These are phyloP conservation scores for Tolypocladium endophyticum DNA, from an alignment of 2,329 filamentous ascomycete species.

Conservation along the genomic window DNA sequence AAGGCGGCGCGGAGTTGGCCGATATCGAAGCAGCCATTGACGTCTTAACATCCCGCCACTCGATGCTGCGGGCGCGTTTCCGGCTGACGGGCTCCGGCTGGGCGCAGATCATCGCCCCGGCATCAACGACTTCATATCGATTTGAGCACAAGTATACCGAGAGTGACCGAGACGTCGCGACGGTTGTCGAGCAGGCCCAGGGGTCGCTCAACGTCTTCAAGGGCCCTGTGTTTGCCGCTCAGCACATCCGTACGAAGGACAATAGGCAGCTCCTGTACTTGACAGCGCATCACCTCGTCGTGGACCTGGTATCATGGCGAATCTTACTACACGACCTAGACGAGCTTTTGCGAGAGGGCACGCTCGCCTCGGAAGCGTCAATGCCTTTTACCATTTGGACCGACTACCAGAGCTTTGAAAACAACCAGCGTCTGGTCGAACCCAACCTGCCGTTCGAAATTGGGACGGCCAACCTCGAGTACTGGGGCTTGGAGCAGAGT, in stretches of 20 bases:
- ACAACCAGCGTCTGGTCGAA: slow-evolving; percentile 16
- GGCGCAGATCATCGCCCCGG: slow-evolving; percentile 33
- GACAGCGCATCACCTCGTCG: slow-evolving; percentile 39
- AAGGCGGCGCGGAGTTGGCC: slow-evolving; percentile 25
- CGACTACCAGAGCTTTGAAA: slow-evolving; percentile 30
- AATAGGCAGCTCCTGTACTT: slow-evolving; percentile 37
- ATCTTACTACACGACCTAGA: slow-evolving; percentile 39
- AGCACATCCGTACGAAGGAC: slow-evolving; percentile 35
- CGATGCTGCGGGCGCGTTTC: slow-evolving; percentile 41
- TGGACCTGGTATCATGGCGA: slow-evolving; percentile 40
- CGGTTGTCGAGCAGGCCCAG: slow-evolving; percentile 30
- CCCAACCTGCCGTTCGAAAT: slow-evolving; percentile 28
- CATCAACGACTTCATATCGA: slow-evolving; percentile 29
- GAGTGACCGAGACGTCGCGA: slow-evolving; percentile 29
- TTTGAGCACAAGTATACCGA: slow-evolving; percentile 30
- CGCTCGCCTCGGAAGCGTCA: slow-evolving; percentile 30
- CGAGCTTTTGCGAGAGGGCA: slow-evolving; percentile 33
- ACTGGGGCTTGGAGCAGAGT: slow-evolving; percentile 31
- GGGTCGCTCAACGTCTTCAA: slow-evolving; percentile 34
- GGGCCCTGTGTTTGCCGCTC: slow-evolving; percentile 39
- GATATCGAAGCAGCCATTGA: slow-evolving; percentile 38
- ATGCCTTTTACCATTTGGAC: slow-evolving; percentile 41
- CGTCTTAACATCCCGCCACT: slow-evolving; percentile 36
- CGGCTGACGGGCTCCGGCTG: slow-evolving; percentile 26
- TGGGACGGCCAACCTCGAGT: slow-evolving; percentile 27